Percentiles rank a stretch among this genome's conserved stretches.
phyloP scores from a whole-genome alignment of 2,329 filamentous ascomycete species.

The Ceratocystis colombiana region DNA sequence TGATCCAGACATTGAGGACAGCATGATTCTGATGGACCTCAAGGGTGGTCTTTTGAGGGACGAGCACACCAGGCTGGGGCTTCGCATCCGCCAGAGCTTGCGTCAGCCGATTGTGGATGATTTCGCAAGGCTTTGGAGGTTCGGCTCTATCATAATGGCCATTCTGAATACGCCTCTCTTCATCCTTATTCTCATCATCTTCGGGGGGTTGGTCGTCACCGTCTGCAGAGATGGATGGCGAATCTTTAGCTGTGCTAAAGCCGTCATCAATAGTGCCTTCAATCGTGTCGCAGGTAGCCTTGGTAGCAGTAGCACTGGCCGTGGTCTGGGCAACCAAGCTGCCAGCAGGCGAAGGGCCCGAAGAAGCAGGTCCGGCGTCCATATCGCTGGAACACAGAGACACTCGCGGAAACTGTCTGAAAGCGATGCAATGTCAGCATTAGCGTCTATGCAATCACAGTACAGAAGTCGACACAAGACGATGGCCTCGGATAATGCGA shows the following conservation, averaged over 20 bases:
- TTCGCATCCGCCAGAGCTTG: constrained; percentile 34
- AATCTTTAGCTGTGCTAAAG: constrained; percentile 12
- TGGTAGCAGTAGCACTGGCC: not conserved
- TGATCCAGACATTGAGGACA: constrained; percentile 56
- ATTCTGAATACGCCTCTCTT: constrained; percentile 22
- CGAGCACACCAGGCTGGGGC: constrained; percentile 41
- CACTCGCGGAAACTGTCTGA: constrained; percentile 10
- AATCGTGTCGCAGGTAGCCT: constrained; percentile 1
- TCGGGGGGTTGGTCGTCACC: constrained; percentile 22
- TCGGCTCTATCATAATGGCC: constrained; percentile 25
- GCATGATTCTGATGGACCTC: constrained; percentile 51
- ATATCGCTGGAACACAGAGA: constrained; percentile 21
- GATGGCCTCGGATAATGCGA: not conserved
- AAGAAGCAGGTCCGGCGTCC: constrained; percentile 16
- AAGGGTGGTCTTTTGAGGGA: constrained; percentile 54
- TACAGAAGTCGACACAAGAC: constrained; percentile 4
- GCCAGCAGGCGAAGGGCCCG: not conserved
- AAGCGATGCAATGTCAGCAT: constrained; percentile 13
- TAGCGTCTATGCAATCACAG: constrained; percentile 12
- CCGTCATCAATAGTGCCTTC: constrained; percentile 13
- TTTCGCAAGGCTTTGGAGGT: constrained; percentile 26
- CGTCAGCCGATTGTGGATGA: constrained; percentile 34
- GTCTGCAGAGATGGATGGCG: constrained; percentile 11
- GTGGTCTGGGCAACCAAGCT: not conserved
- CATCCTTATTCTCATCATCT: constrained; percentile 24